Evolutionary conservation across 441 rosid genomes (phyloP).

Genomic region (Pelargonium myrrhifolium): DNA sequence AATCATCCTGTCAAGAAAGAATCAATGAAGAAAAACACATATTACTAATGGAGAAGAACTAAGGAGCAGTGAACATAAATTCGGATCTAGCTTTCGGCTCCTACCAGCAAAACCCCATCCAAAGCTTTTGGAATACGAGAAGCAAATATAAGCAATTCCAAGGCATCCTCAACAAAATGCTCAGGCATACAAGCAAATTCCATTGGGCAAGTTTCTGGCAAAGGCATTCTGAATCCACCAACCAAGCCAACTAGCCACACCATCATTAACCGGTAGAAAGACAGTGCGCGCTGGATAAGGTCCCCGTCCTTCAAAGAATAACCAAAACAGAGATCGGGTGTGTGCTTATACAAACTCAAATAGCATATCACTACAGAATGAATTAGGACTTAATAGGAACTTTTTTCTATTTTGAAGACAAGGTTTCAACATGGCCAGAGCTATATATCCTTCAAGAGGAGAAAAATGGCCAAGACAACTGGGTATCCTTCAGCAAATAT

Average conservation of each 20-base stretch:
- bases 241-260: conserved; percentile 85
- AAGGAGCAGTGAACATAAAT: background rate
- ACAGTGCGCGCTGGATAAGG: conserved; percentile 75
- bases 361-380: background rate
- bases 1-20: conserved; percentile 67
- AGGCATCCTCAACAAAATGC: conserved; percentile 97
- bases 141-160: conserved; percentile 90
- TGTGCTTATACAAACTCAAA: background rate
- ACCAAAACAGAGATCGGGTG: conserved; percentile 10
- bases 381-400: background rate
- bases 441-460: too few relatives aligned
- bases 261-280: conserved; percentile 82
- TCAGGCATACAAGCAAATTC: conserved; percentile 96
- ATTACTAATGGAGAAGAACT: background rate
- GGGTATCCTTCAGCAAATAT: background rate
- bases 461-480: too few relatives aligned
- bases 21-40: conserved; percentile 2
- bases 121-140: conserved; percentile 84
- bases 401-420: background rate
- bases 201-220: conserved; percentile 74
- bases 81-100: conserved; percentile 10
- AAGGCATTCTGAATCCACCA: conserved; percentile 97
- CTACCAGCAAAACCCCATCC: conserved; percentile 77
- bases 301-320: conserved; percentile 53
- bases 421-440: background rate